A percentile compares a stretch with the other conserved stretches of the same genome.
Conservation (phyloP, 2,329 filamentous ascomycete genomes). For the Pseudocercospora fijiensis region DNA sequence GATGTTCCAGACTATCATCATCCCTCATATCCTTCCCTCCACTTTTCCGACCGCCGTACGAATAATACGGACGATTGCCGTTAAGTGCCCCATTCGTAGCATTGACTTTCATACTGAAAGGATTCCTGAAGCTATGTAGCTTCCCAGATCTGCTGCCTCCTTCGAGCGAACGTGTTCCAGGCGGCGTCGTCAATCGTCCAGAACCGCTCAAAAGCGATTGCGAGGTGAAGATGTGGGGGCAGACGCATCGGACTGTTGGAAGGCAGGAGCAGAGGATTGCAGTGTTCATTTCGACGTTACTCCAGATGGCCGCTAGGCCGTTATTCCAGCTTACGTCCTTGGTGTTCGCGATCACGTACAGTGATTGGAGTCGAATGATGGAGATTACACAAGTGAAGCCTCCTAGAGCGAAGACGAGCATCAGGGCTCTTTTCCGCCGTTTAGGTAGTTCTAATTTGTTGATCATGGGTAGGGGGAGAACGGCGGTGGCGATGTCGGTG, state of each 20-base stretch:
- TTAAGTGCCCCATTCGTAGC: slow-evolving; percentile 2
- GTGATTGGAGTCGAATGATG: slow-evolving; percentile 35
- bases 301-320: slow-evolving; percentile 39
- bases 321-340: slow-evolving; percentile 36
- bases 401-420: slow-evolving; percentile 40
- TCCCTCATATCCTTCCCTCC: neutral
- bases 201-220: slow-evolving; percentile 9
- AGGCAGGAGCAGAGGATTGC: slow-evolving; percentile 41
- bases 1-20: neutral
- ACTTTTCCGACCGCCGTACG: neutral
- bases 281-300: slow-evolving; percentile 38
- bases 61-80: neutral
- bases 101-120: neutral
- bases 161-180: neutral
- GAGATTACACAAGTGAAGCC: slow-evolving; percentile 38
- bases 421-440: slow-evolving; percentile 37
- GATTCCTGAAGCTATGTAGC: neutral
- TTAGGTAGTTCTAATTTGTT: slow-evolving; percentile 38
- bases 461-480: slow-evolving; percentile 39
- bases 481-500: slow-evolving; percentile 39
- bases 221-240: slow-evolving; percentile 37
- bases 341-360: slow-evolving; percentile 27
- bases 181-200: neutral
- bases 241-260: slow-evolving; percentile 40
- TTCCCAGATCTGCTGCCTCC: slow-evolving; percentile 4